Evolutionary conservation across 805 yeast genomes (phyloP).

Genomic region (Sugiyamaella americana): DNA sequence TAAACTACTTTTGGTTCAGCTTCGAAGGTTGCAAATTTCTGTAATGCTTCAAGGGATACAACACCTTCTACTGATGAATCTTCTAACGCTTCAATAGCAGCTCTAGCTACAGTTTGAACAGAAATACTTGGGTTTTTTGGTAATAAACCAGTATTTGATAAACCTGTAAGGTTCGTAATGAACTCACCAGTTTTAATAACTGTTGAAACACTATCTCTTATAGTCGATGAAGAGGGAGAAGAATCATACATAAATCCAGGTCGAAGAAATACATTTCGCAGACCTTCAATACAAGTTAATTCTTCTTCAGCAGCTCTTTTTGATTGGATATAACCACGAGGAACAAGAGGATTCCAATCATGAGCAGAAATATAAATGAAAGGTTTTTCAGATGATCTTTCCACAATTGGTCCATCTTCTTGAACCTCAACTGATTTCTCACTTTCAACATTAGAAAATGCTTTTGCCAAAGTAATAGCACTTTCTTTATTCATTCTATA

Average conservation of each 20-base stretch:
- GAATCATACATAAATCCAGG: conserved; percentile 83
- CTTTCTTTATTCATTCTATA: conserved; percentile 64
- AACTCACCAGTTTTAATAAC: conserved; percentile 2
- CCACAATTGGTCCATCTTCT: conserved; percentile 3
- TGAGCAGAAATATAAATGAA: conserved; percentile 83
- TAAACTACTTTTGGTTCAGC: neutral
- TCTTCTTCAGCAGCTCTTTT: conserved; percentile 73
- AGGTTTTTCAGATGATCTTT: conserved; percentile 23
- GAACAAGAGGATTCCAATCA: conserved; percentile 58
- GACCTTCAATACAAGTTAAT: conserved; percentile 37
- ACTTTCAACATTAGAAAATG: conserved; percentile 36
- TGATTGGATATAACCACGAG: conserved; percentile 63
- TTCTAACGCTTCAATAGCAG: conserved; percentile 48
- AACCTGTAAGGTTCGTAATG: conserved; percentile 21
- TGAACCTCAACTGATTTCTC: conserved; percentile 13
- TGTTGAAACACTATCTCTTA: conserved; percentile 6
- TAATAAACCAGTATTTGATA: conserved; percentile 8
- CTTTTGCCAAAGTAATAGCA: conserved; percentile 57
- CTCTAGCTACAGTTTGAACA: conserved; percentile 60
- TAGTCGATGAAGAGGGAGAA: conserved; percentile 2
- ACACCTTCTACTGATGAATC: conserved; percentile 51
- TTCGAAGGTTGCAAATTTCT: conserved; percentile 14
- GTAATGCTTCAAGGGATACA: conserved; percentile 45
- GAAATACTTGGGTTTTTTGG: conserved; percentile 22
- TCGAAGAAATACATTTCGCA: conserved; percentile 61